Percentiles rank a stretch among this genome's conserved stretches.
phyloP scores from a whole-genome alignment of 2,329 filamentous ascomycete species.

The Sarocladiaceae sp. region DNA sequence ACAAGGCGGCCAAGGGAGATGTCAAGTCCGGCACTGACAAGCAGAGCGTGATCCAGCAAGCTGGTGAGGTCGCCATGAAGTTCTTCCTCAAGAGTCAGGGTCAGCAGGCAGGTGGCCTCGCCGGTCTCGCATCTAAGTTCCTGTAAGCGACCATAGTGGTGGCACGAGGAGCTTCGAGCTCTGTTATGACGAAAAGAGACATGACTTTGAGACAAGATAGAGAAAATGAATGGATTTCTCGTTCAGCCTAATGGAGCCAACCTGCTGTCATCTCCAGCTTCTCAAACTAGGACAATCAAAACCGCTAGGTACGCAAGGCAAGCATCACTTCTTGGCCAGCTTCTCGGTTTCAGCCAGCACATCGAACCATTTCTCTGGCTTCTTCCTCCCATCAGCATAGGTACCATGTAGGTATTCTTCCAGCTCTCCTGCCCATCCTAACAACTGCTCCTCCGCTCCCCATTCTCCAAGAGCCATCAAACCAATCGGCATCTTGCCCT shows the following conservation, averaged over 20 bases:
- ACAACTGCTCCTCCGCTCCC: constrained; percentile 60
- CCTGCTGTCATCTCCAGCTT: too few species aligned
- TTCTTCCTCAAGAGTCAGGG: constrained; percentile 82
- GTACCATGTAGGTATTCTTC: constrained; percentile 51
- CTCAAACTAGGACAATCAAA: too few species aligned
- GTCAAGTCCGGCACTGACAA: constrained; percentile 62
- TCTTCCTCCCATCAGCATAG: constrained; percentile 43
- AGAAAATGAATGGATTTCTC: too few species aligned
- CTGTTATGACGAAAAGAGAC: too few species aligned
- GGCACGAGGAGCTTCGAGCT: too few species aligned
- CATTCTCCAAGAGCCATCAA: constrained; percentile 63
- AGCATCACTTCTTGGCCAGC: neutral
- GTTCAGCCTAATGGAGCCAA: too few species aligned
- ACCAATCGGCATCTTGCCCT: constrained; percentile 57
- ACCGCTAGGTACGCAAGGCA: too few species aligned
- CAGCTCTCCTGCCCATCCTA: constrained; percentile 54
- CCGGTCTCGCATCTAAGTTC: constrained; percentile 45
- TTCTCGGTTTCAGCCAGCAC: constrained; percentile 32
- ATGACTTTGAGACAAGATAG: too few species aligned
- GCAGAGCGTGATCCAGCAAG: constrained; percentile 73
- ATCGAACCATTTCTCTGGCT: constrained; percentile 55
- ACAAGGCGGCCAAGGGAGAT: constrained; percentile 50
- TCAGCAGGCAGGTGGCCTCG: constrained; percentile 35
- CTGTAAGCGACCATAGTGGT: constrained; percentile 23
- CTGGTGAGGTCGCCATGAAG: constrained; percentile 83